Evolutionary conservation across 2,329 filamentous ascomycete genomes (phyloP).

Genomic region (Ceratocystis ficicola): DNA sequence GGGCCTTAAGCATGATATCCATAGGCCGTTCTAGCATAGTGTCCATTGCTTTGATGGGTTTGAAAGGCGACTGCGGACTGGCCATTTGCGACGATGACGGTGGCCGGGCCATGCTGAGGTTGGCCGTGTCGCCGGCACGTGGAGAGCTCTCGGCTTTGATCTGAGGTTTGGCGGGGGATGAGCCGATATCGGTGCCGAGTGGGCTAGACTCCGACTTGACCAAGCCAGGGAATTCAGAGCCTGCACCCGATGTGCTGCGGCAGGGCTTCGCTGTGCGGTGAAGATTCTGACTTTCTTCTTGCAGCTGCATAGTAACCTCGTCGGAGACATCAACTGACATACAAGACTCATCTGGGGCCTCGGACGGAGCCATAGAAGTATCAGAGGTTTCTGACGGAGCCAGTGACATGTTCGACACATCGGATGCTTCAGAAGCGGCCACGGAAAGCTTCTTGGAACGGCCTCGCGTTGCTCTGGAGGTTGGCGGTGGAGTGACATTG

Average conservation of each 20-base stretch:
- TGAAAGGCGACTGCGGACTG: slow-evolving; percentile 42
- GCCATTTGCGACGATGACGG: slow-evolving; percentile 29
- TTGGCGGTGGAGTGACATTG: background rate
- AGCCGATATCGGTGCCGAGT: slow-evolving; percentile 8
- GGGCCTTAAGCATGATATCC: slow-evolving; percentile 84
- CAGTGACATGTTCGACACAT: background rate
- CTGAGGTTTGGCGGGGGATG: slow-evolving; percentile 13
- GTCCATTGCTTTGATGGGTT: slow-evolving; percentile 63
- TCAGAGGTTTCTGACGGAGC: background rate
- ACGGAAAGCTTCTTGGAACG: background rate
- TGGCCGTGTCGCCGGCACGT: slow-evolving; percentile 36
- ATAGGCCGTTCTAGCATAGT: slow-evolving; percentile 76
- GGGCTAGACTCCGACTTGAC: slow-evolving; percentile 16
- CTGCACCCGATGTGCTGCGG: background rate
- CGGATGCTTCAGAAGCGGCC: slow-evolving; percentile 6
- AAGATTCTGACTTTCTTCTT: slow-evolving; percentile 14
- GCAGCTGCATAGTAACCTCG: slow-evolving; percentile 20
- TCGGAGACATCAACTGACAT: slow-evolving; percentile 15
- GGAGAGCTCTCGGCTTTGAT: slow-evolving; percentile 17
- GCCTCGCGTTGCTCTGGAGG: background rate
- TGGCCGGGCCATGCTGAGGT: slow-evolving; percentile 44
- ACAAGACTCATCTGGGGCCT: background rate
- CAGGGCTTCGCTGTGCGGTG: slow-evolving; percentile 5
- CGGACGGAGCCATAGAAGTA: background rate
- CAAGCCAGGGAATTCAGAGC: too few relatives aligned